phyloP scores from a whole-genome alignment of 768 basidiomycete species.

The Udeniomyces megalosporus region DNA sequence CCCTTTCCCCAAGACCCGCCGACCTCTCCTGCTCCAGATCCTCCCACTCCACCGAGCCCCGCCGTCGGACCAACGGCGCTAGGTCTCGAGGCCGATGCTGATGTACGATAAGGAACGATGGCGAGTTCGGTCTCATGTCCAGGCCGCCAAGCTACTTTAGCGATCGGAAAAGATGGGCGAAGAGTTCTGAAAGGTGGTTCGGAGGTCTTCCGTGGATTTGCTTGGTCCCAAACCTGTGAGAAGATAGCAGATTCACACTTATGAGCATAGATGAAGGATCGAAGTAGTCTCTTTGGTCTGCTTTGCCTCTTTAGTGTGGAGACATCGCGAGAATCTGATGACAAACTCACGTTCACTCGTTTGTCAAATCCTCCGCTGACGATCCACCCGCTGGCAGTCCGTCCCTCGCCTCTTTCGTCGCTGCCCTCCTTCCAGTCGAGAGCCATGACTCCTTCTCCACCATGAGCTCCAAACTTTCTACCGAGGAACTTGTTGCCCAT shows the following conservation, averaged over 20 bases:
- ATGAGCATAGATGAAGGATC: not conserved
- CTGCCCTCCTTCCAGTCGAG: slow-evolving; percentile 12
- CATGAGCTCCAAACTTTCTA: slow-evolving; percentile 11
- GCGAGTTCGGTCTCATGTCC: slow-evolving; percentile 38
- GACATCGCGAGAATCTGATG: too few relatives aligned
- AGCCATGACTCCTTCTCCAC: slow-evolving; percentile 8
- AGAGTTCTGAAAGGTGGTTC: slow-evolving; percentile 40
- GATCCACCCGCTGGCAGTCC: slow-evolving; percentile 43
- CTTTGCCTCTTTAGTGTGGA: too few relatives aligned
- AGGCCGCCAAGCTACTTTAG: slow-evolving; percentile 61
- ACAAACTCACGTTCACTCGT: slow-evolving; percentile 46
- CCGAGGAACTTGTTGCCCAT: not conserved
- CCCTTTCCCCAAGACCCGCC: slow-evolving; percentile 21
- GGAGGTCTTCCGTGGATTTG: slow-evolving; percentile 39
- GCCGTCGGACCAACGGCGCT: too few relatives aligned
- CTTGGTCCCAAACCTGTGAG: slow-evolving; percentile 54
- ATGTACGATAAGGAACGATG: slow-evolving; percentile 17
- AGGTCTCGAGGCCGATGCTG: slow-evolving; percentile 15
- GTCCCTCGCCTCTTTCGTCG: slow-evolving; percentile 4
- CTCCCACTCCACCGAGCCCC: too few relatives aligned
- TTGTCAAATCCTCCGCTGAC: slow-evolving; percentile 65
- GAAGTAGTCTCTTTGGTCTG: not conserved
- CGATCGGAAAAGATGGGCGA: slow-evolving; percentile 57
- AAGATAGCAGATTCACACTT: not conserved
- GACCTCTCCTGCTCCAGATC: slow-evolving; percentile 1